phyloP scores from a whole-genome alignment of 1,139 yeast species.

The Yamadazyma buinensis region DNA sequence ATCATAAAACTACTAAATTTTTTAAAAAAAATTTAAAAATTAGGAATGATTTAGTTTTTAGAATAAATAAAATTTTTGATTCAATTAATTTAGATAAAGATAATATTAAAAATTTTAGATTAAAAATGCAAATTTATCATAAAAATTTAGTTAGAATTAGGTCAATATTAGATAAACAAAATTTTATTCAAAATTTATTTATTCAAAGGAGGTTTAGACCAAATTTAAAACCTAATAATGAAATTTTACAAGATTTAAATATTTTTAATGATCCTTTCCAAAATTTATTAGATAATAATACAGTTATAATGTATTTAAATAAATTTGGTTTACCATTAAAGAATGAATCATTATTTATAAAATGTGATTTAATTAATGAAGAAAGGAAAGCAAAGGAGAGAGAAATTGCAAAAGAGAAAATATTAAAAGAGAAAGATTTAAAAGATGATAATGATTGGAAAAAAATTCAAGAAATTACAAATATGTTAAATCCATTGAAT shows the following conservation, averaged over 20 bases:
- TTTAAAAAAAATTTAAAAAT: conserved; percentile 14
- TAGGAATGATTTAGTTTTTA: conserved; percentile 29
- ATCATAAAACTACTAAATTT: conserved; percentile 13
- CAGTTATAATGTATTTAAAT: conserved; percentile 9
- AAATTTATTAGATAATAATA: conserved; percentile 10
- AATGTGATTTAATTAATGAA: too few relatives aligned
- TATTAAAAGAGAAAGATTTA: too few relatives aligned
- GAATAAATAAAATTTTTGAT: conserved; percentile 33
- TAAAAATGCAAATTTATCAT: conserved; percentile 25
- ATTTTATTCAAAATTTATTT: conserved; percentile 10
- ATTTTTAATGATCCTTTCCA: conserved; percentile 11
- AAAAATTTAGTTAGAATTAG: conserved; percentile 25
- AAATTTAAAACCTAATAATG: conserved; percentile 11
- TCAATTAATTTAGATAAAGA: conserved; percentile 21
- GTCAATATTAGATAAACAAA: conserved; percentile 29
- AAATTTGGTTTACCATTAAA: conserved; percentile 11
- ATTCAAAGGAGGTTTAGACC: conserved; percentile 12
- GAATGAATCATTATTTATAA: conserved; percentile 4
- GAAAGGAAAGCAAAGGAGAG: too few relatives aligned
- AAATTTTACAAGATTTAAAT: conserved; percentile 4
- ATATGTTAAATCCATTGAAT: too few relatives aligned
- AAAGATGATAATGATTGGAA: too few relatives aligned
- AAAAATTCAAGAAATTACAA: too few relatives aligned
- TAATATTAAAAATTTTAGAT: conserved; percentile 20
- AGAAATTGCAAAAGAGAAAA: too few relatives aligned